Evolutionary conservation across 495 filamentous ascomycete genomes (phyloP).

Genomic region (Neurospora sp.): DNA sequence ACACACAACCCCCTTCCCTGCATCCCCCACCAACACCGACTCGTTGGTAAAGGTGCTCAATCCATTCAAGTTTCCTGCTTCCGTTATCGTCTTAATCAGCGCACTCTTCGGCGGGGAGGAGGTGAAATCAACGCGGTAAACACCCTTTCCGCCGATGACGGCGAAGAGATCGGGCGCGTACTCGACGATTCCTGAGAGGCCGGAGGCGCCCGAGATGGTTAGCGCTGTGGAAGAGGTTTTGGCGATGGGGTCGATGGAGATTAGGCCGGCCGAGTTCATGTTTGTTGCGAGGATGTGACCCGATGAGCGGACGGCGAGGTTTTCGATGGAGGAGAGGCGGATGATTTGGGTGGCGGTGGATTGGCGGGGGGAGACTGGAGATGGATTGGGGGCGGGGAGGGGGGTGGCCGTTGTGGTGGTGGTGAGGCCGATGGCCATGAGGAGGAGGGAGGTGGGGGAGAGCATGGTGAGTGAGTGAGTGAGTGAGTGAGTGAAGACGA

Average conservation of each 20-base stretch:
- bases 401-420: not conserved
- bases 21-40: constrained; percentile 31
- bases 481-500: not conserved
- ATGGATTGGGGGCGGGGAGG: not conserved
- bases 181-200: constrained; percentile 35
- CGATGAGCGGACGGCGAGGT: constrained; percentile 37
- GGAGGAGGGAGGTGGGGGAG: not conserved
- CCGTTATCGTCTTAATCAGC: constrained; percentile 29
- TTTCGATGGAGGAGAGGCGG: constrained; percentile 31
- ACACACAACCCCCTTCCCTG: constrained; percentile 31
- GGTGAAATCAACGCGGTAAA: constrained; percentile 33
- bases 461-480: not conserved
- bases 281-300: constrained; percentile 35
- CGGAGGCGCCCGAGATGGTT: constrained; percentile 21
- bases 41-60: constrained; percentile 28
- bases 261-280: constrained; percentile 26
- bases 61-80: constrained; percentile 32
- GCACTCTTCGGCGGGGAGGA: constrained; percentile 16
- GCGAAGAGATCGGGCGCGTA: constrained; percentile 30
- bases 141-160: constrained; percentile 29
- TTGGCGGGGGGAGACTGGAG: constrained; percentile 8
- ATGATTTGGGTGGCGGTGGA: constrained; percentile 22
- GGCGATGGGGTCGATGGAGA: constrained; percentile 19
- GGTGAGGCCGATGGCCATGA: not conserved
- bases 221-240: constrained; percentile 27